Evolutionary conservation across 768 basidiomycete species (phyloP).

Genomic region (Rhizopogon roseolus): DNA sequence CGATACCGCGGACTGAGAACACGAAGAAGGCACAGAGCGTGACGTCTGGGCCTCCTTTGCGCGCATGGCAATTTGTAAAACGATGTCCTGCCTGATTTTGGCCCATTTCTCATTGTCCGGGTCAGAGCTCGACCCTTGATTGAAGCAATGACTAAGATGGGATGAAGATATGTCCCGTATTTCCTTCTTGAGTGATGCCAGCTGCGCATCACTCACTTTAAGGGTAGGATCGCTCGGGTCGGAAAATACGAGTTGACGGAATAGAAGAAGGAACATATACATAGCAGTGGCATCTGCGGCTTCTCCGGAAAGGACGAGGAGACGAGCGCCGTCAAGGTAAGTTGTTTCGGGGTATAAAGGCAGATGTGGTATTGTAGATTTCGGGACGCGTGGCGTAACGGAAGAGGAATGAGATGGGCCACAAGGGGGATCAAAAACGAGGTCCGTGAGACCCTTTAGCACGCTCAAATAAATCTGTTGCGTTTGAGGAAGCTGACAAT

Average conservation of each 20-base stretch:
- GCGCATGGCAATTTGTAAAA: slow-evolving; percentile 71
- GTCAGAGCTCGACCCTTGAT: slow-evolving; percentile 22
- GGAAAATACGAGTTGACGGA: slow-evolving; percentile 66
- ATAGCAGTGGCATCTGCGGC: slow-evolving; percentile 69
- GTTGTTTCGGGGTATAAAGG: slow-evolving; percentile 69
- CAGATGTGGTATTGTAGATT: slow-evolving; percentile 25
- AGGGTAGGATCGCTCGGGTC: slow-evolving; percentile 32
- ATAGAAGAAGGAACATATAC: slow-evolving; percentile 79
- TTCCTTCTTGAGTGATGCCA: slow-evolving; percentile 66
- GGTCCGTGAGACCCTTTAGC: slow-evolving; percentile 56
- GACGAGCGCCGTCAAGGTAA: slow-evolving; percentile 72
- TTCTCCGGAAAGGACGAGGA: slow-evolving; percentile 63
- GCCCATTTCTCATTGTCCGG: slow-evolving; percentile 50
- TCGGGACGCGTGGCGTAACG: slow-evolving; percentile 23
- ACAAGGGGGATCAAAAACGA: slow-evolving; percentile 54
- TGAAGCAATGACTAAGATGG: slow-evolving; percentile 59
- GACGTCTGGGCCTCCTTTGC: slow-evolving; percentile 42
- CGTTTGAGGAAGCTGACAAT: slow-evolving; percentile 37
- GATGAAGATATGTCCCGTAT: slow-evolving; percentile 61
- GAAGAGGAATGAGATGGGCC: slow-evolving; percentile 28
- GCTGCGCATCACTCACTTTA: slow-evolving; percentile 46
- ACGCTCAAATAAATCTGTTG: slow-evolving; percentile 46
- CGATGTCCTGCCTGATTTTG: slow-evolving; percentile 55
- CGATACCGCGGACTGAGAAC: slow-evolving; percentile 18
- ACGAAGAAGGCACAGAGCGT: slow-evolving; percentile 8